Evolutionary conservation across 148 eudicot species (phyloP).

Genomic region (Gaultheria prostrata): DNA sequence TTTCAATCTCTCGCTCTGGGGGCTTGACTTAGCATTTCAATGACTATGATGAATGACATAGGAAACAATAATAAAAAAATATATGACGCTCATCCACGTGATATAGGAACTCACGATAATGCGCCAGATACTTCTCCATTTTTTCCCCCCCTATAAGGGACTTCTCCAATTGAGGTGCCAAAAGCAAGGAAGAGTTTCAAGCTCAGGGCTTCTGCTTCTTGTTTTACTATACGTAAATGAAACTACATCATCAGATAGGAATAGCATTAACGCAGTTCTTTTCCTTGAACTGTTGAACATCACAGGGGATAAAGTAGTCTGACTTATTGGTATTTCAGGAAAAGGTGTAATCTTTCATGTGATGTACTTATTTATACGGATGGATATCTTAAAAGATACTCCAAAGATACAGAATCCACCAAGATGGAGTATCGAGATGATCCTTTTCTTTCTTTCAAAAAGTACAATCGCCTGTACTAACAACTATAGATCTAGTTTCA

Average conservation of each 20-base stretch:
- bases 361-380: neutral
- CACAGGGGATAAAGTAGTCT: neutral
- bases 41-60: neutral
- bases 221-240: neutral
- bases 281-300: neutral
- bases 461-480: neutral
- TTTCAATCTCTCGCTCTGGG: neutral
- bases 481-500: neutral
- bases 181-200: slow-evolving; percentile 8
- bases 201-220: neutral
- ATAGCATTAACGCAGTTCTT: neutral
- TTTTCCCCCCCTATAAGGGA: too few species aligned
- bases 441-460: neutral
- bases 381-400: neutral
- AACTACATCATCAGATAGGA: neutral
- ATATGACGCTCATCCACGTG: neutral
- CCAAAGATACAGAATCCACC: neutral
- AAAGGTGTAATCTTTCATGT: neutral
- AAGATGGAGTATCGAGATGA: neutral
- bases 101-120: neutral
- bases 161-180: neutral
- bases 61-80: neutral
- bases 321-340: neutral
- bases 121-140: too few species aligned
- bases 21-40: neutral